phyloP scores from a whole-genome alignment of 306 rosid genomes.

The Cucumis hystrix region DNA sequence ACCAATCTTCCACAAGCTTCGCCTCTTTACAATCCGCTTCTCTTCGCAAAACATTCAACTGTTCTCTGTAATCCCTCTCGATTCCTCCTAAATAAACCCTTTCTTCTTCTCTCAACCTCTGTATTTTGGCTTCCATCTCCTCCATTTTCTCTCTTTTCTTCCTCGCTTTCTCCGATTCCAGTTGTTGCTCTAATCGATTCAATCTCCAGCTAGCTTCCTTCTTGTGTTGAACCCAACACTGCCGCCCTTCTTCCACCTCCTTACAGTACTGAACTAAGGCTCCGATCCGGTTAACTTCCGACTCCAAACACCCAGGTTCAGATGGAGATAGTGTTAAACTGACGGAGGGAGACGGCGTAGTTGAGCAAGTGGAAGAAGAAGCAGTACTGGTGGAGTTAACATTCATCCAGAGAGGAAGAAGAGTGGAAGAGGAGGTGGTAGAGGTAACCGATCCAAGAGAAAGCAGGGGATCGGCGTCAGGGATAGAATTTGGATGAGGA shows the following conservation, averaged over 20 bases:
- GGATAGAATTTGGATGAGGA: neutral
- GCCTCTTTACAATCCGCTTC: constrained; percentile 28
- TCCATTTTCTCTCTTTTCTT: constrained; percentile 31
- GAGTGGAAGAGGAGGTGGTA: constrained; percentile 3
- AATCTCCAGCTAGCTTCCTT: constrained; percentile 39
- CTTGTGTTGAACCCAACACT: constrained; percentile 26
- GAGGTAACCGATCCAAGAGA: constrained; percentile 22
- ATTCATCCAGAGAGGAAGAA: constrained; percentile 31
- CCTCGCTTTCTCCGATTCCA: constrained; percentile 34
- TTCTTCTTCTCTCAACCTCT: constrained; percentile 25
- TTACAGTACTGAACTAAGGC: constrained; percentile 12
- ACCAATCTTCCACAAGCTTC: constrained; percentile 23
- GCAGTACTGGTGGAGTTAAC: neutral
- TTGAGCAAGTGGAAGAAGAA: constrained; percentile 16
- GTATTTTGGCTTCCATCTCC: constrained; percentile 24
- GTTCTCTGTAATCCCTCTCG: constrained; percentile 22
- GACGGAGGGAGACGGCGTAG: constrained; percentile 26
- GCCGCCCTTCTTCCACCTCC: constrained; percentile 35
- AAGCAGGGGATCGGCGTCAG: constrained; percentile 22
- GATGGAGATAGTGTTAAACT: constrained; percentile 28
- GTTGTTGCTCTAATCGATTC: constrained; percentile 38
- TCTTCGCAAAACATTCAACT: constrained; percentile 9
- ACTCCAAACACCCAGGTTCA: constrained; percentile 13
- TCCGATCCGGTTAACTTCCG: constrained; percentile 17
- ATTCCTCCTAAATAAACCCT: constrained; percentile 14